A percentile compares a stretch with the other conserved stretches of the same genome.
Evolutionary conservation across 192 early-diverging fungal genomes (phyloP).

Genomic region (Linnemannia schmuckeri): DNA sequence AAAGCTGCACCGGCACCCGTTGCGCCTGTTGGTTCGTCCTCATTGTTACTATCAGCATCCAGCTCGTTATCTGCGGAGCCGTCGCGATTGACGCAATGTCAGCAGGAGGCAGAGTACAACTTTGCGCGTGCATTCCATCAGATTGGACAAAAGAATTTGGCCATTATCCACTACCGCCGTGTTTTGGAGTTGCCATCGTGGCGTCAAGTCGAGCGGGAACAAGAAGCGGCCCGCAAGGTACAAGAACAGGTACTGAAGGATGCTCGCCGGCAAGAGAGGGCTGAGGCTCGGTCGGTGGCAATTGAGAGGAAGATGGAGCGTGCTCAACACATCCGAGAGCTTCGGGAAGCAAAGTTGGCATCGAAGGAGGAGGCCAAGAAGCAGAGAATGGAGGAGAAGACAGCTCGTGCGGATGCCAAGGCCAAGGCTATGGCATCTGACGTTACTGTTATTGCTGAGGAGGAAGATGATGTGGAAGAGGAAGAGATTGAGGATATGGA

Average conservation of each 20-base stretch:
- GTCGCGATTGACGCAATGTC: constrained; percentile 17
- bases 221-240: constrained; percentile 5
- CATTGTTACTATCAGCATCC: neutral
- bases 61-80: neutral
- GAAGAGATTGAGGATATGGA: constrained; percentile 15
- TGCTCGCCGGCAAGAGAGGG: neutral
- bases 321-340: constrained; percentile 20
- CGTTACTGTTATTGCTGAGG: constrained; percentile 2
- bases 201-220: constrained; percentile 33
- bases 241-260: neutral
- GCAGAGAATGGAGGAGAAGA: neutral
- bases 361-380: neutral
- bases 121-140: constrained; percentile 91
- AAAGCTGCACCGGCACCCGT: neutral
- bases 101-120: constrained; percentile 86
- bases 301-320: constrained; percentile 10
- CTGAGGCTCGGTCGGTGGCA: neutral
- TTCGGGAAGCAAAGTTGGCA: neutral
- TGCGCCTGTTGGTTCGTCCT: neutral
- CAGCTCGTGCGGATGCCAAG: constrained; percentile 2
- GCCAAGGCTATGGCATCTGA: neutral
- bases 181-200: constrained; percentile 74
- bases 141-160: constrained; percentile 85
- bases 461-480: constrained; percentile 8
- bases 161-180: constrained; percentile 87